phyloP scores from a whole-genome alignment of 495 filamentous ascomycete species.

The Platismatia glauca region DNA sequence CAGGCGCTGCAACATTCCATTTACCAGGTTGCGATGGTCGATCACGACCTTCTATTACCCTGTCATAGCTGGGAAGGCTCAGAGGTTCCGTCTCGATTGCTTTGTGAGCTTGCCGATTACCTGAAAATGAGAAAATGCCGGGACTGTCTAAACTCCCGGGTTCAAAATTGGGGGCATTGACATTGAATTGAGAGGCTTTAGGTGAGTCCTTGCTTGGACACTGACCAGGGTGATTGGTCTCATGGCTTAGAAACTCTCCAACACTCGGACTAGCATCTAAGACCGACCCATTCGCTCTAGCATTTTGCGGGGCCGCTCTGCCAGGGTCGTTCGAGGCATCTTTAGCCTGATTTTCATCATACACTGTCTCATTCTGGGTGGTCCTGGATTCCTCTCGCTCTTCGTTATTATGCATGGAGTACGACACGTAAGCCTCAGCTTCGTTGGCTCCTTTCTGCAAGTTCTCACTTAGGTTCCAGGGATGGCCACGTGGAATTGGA shows the following conservation, averaged over 20 bases:
- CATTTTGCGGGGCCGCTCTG: slow-evolving; percentile 25
- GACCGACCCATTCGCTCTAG: slow-evolving; percentile 45
- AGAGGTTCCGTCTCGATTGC: neutral
- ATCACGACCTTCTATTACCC: neutral
- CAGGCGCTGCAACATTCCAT: slow-evolving; percentile 55
- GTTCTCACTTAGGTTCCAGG: slow-evolving; percentile 58
- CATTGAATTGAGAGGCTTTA: slow-evolving; percentile 68
- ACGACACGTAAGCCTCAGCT: slow-evolving; percentile 69
- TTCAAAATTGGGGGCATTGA: slow-evolving; percentile 73
- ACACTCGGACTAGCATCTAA: slow-evolving; percentile 37
- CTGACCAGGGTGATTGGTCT: neutral
- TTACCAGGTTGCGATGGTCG: slow-evolving; percentile 8
- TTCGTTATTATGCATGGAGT: slow-evolving; percentile 55
- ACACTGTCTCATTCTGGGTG: slow-evolving; percentile 53
- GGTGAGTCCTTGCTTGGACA: slow-evolving; percentile 14
- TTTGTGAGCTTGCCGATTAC: slow-evolving; percentile 26
- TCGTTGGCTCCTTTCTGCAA: slow-evolving; percentile 76
- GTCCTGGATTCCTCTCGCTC: neutral
- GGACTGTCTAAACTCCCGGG: slow-evolving; percentile 55
- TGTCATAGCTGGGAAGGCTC: neutral
- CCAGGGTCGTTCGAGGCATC: neutral
- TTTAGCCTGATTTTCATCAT: neutral
- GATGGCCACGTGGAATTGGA: slow-evolving; percentile 56
- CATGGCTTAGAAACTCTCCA: slow-evolving; percentile 21
- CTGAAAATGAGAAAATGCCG: slow-evolving; percentile 45